These are phyloP conservation scores for Curvularia sp. DNA, from an alignment of 2,329 filamentous ascomycete species.

Conservation along the genomic window DNA sequence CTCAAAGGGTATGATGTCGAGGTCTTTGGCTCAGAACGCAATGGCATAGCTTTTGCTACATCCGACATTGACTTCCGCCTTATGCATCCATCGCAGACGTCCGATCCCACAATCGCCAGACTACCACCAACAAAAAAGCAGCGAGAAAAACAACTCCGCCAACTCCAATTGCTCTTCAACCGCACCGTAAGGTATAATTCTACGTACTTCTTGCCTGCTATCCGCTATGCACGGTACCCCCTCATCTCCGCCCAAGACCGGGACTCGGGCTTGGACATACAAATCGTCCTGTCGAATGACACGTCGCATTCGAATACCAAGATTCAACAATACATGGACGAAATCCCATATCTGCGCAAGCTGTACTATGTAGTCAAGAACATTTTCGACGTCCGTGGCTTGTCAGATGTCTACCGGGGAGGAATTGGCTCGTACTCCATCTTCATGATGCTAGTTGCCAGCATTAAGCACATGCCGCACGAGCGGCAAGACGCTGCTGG, in stretches of 20 bases:
- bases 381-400: conserved; percentile 57
- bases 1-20: conserved; percentile 46
- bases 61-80: conserved; percentile 63
- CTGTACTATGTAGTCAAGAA: conserved; percentile 60
- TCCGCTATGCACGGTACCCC: conserved; percentile 48
- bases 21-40: conserved; percentile 62
- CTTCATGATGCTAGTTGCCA: conserved; percentile 64
- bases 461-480: conserved; percentile 55
- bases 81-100: conserved; percentile 19
- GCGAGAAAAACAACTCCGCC: conserved; percentile 9
- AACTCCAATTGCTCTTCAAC: conserved; percentile 16
- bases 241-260: conserved; percentile 55
- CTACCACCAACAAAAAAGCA: conserved; percentile 24
- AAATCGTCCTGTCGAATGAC: conserved; percentile 58
- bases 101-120: conserved; percentile 13
- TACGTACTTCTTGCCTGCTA: conserved; percentile 22
- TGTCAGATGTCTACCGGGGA: conserved; percentile 57
- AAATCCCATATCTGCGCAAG: conserved; percentile 58
- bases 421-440: conserved; percentile 63
- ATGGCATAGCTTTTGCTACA: conserved; percentile 58
- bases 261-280: conserved; percentile 58
- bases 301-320: conserved; percentile 51
- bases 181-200: background rate
- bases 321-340: conserved; percentile 56
- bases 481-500: conserved; percentile 46